A percentile compares a stretch with the other conserved stretches of the same genome.
These are phyloP conservation scores for Geosmithia putterillii DNA, from an alignment of 2,329 filamentous ascomycete species.

Conservation along the genomic window DNA sequence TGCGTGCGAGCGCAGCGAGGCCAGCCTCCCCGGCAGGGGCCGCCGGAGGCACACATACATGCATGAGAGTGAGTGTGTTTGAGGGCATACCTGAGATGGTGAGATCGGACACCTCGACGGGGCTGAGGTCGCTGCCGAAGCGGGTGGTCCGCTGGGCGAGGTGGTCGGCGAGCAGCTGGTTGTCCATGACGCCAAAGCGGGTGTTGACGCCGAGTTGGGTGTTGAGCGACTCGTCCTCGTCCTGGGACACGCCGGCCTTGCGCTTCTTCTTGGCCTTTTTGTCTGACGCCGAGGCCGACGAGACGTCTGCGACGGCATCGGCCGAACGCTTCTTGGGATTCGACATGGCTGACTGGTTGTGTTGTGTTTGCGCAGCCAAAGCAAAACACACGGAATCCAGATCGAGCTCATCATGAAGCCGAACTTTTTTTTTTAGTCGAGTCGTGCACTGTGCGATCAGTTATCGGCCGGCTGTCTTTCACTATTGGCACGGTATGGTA, in stretches of 20 bases:
- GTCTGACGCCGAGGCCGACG: slow-evolving; percentile 5
- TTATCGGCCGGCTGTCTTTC: neutral
- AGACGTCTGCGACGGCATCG: slow-evolving; percentile 24
- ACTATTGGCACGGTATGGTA: neutral
- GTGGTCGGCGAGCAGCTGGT: slow-evolving; percentile 71
- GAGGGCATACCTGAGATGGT: slow-evolving; percentile 56
- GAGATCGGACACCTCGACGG: slow-evolving; percentile 73
- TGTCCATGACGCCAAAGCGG: slow-evolving; percentile 73
- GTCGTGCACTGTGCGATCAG: neutral
- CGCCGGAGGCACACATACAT: too few relatives aligned
- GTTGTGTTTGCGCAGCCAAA: neutral
- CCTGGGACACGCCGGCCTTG: slow-evolving; percentile 42
- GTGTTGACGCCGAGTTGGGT: slow-evolving; percentile 66
- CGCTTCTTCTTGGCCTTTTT: slow-evolving; percentile 30
- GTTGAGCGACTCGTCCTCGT: slow-evolving; percentile 46
- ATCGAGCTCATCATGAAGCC: neutral
- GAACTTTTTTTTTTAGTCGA: too few relatives aligned
- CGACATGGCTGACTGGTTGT: slow-evolving; percentile 15
- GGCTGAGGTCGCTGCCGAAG: slow-evolving; percentile 70
- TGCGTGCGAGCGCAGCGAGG: too few relatives aligned
- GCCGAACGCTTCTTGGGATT: slow-evolving; percentile 43
- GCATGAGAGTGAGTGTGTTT: neutral
- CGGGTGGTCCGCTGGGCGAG: slow-evolving; percentile 66
- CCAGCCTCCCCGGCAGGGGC: too few relatives aligned
- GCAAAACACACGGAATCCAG: neutral